Evolutionary conservation across 1,139 yeast genomes (phyloP).

Genomic region (Hansenula anomala): DNA sequence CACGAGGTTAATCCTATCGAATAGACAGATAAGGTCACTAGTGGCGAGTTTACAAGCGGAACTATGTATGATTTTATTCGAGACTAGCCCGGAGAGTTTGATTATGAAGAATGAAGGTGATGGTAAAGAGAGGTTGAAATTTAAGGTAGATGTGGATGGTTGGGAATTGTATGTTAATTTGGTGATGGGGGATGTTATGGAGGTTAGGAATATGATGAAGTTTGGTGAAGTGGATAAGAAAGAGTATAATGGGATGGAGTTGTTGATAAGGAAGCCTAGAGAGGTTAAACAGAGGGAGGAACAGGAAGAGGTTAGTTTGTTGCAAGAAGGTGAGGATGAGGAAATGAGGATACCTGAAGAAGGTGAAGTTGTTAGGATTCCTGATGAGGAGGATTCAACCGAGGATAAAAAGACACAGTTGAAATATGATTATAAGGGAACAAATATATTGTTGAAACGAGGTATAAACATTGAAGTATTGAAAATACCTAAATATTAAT

Average conservation of each 20-base stretch:
- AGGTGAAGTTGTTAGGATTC: constrained; percentile 3
- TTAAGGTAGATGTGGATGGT: constrained; percentile 2
- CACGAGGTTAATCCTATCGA: constrained; percentile 7
- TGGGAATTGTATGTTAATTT: constrained; percentile 11
- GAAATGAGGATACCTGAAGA: constrained; percentile 7
- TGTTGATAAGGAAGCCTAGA: constrained; percentile 13
- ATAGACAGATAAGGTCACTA: constrained; percentile 2
- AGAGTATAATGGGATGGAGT: constrained; percentile 2
- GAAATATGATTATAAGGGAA: constrained; percentile 13
- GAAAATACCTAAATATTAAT: constrained; percentile 9
- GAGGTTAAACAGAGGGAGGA: not conserved
- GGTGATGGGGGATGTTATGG: constrained; percentile 6
- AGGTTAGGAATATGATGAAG: constrained; percentile 4
- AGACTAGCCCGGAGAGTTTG: not conserved
- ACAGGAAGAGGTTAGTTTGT: constrained; percentile 1
- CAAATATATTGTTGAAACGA: constrained; percentile 6
- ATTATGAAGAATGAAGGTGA: constrained; percentile 1
- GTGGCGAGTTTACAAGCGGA: not conserved
- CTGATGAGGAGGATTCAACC: not conserved
- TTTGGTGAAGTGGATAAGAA: no score
- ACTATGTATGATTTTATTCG: not conserved
- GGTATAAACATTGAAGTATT: constrained; percentile 14
- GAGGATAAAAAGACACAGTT: constrained; percentile 9
- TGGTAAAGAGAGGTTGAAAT: constrained; percentile 4
- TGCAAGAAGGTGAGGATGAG: constrained; percentile 5